Percentiles rank a stretch among this genome's conserved stretches.
Evolutionary conservation across 179 eudicot genomes (phyloP).

Genomic region (Dionaea muscipula): DNA sequence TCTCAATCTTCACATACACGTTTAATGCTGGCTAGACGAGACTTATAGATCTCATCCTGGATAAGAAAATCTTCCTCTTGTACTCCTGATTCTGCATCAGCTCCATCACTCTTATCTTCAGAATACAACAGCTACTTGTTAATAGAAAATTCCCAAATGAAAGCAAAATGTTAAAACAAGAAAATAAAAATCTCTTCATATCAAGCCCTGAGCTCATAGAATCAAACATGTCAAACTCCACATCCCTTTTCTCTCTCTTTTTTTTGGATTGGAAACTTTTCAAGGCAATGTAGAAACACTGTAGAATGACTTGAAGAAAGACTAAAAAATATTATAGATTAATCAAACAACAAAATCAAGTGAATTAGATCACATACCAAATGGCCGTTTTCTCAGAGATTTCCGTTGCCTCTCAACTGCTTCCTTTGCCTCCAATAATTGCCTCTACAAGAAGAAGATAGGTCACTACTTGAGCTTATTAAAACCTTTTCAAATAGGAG

Average conservation of each 20-base stretch:
- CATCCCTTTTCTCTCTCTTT: too few relatives aligned
- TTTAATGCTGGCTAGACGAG: slow-evolving; percentile 92
- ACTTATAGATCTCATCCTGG: slow-evolving; percentile 81
- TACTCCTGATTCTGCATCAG: slow-evolving; percentile 43
- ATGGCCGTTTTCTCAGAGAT: slow-evolving; percentile 64
- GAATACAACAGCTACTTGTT: slow-evolving; percentile 8
- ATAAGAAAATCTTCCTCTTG: slow-evolving; percentile 74
- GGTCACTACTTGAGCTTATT: neutral
- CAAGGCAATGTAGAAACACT: too few relatives aligned
- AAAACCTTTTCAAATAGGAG: neutral
- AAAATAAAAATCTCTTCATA: neutral
- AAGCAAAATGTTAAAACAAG: too few relatives aligned
- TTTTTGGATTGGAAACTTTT: too few relatives aligned
- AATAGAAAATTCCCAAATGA: neutral
- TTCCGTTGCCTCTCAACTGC: slow-evolving; percentile 86
- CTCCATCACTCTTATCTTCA: slow-evolving; percentile 67
- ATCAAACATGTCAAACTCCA: too few relatives aligned
- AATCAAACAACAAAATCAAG: neutral
- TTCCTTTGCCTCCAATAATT: slow-evolving; percentile 78
- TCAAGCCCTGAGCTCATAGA: neutral
- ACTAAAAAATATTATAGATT: neutral
- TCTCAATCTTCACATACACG: slow-evolving; percentile 38
- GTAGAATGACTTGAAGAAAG: too few relatives aligned
- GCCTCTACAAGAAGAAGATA: slow-evolving; percentile 34
- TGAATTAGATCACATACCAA: slow-evolving; percentile 36